phyloP scores from a whole-genome alignment of 768 basidiomycete species.

The Auricularia cornea region DNA sequence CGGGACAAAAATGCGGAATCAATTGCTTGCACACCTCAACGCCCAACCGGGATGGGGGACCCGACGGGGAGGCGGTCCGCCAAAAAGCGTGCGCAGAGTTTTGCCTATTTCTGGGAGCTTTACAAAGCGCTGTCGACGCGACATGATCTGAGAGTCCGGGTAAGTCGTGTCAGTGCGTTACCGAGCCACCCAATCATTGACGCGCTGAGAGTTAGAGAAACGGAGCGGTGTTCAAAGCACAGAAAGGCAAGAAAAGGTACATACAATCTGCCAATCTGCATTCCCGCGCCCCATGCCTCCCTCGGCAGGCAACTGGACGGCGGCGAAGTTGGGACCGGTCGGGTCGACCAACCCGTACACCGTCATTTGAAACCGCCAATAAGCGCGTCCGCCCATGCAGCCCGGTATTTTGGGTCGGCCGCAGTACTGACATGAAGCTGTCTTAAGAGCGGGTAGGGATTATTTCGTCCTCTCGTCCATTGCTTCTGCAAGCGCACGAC shows the following conservation, averaged over 20 bases:
- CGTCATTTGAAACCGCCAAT: background rate
- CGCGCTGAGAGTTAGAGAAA: too few species aligned
- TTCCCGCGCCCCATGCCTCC: background rate
- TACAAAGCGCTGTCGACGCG: background rate
- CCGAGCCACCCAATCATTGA: background rate
- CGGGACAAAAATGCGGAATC: background rate
- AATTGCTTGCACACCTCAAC: background rate
- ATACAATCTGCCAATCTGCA: background rate
- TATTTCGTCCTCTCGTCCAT: constrained; percentile 3
- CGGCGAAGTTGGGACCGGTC: background rate
- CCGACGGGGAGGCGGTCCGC: background rate
- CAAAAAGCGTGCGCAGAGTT: background rate
- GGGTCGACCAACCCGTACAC: background rate
- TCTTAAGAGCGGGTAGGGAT: constrained; percentile 1
- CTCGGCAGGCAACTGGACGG: background rate
- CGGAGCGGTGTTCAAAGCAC: too few species aligned
- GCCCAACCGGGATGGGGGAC: background rate
- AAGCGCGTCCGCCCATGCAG: background rate
- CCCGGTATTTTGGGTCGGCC: background rate
- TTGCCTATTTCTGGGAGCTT: background rate
- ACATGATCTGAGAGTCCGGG: background rate
- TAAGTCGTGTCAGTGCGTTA: background rate
- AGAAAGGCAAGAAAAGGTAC: too few species aligned
- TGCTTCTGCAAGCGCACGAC: constrained; percentile 7
- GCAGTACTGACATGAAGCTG: background rate